Evolutionary conservation across 805 yeast genomes (phyloP), one percentile per base, ranked within the genome.

Genomic region (Wickerhamiella australiensis): DNA sequence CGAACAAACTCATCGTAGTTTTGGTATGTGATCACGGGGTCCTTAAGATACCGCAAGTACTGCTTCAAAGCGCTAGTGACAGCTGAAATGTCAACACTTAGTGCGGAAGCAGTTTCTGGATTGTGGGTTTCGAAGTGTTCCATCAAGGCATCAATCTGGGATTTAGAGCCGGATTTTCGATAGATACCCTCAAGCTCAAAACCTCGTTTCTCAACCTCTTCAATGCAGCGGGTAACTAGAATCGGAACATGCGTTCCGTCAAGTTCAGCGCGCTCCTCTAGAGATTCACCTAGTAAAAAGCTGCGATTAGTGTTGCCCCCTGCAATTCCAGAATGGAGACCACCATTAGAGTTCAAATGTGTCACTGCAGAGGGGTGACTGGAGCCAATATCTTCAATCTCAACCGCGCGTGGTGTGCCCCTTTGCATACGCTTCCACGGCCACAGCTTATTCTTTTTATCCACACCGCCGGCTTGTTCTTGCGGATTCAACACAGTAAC

Each of bases 31-130:
- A 92, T 79, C 42, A 92, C 73, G 0, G 97, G 96, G 53, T 82
- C 83, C 0, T 95, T 88, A 41, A 92, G 70, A 59, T 80, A 78
- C 52, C 95, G 76, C 57, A 92, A 69, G 62, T 88, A 92, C 61
- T 95, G 75, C 64, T 92, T 92, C 59, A 92, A 70, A 9, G 92
- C 84, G 35, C 87, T 79, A 0, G 96, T 80, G 2, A 87, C 80
- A 0, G 94, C 95, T 64, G 85, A 79, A 27, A 90, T 78, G 67
- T 92, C 98, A 47, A 79, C 78, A 18, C 58, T 62, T 20, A 65
- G 65, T 44, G 68, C 57, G 47, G 66, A 67, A 25, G 59, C 56
- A 11, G 67, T 67, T 36, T 67, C 65, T n/a, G 61, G 64, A n/a
- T 45, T 46, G 15, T 54, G 42, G 23, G 57, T 54, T 46, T 64